phyloP scores from a whole-genome alignment of 2,329 filamentous ascomycete genomes.

The Xylariales sp. region DNA sequence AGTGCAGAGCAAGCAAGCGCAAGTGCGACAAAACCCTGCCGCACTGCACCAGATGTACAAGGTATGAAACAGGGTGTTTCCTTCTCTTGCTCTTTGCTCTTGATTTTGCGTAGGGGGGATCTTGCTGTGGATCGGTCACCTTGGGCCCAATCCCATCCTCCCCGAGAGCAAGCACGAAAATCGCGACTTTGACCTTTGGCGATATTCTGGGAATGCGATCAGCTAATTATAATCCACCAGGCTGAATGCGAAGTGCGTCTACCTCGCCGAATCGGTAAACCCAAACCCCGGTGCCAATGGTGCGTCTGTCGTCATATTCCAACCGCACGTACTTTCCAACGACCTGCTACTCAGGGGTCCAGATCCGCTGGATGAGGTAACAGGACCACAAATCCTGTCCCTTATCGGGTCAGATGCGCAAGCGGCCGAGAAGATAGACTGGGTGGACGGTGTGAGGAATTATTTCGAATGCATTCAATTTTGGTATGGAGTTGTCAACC shows the following conservation, averaged over 20 bases:
- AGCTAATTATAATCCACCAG: conserved; percentile 10
- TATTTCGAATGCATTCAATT: conserved; percentile 37
- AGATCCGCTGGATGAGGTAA: conserved; percentile 28
- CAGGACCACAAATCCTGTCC: conserved; percentile 32
- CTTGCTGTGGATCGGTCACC: not conserved
- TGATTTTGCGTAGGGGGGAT: not conserved
- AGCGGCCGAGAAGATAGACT: conserved; percentile 22
- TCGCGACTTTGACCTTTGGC: no score
- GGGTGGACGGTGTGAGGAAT: conserved; percentile 29
- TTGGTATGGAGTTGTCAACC: conserved; percentile 37
- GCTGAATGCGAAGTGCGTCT: conserved; percentile 27
- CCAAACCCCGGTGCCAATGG: conserved; percentile 16
- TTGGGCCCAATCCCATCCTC: not conserved
- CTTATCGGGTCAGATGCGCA: conserved; percentile 27
- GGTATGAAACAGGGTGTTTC: conserved; percentile 21
- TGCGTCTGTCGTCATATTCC: conserved; percentile 22
- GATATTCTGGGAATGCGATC: no score
- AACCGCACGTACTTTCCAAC: conserved; percentile 20
- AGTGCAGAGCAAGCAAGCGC: conserved; percentile 26
- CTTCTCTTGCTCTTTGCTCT: not conserved
- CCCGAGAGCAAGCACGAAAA: no score
- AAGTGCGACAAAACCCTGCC: conserved; percentile 29
- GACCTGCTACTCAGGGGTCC: conserved; percentile 20
- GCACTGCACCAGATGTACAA: conserved; percentile 24
- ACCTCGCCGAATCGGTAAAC: conserved; percentile 20